These are phyloP conservation scores for Fusarium brevicatenulatum DNA, from an alignment of 2,329 filamentous ascomycete genomes.

Conservation along the genomic window DNA sequence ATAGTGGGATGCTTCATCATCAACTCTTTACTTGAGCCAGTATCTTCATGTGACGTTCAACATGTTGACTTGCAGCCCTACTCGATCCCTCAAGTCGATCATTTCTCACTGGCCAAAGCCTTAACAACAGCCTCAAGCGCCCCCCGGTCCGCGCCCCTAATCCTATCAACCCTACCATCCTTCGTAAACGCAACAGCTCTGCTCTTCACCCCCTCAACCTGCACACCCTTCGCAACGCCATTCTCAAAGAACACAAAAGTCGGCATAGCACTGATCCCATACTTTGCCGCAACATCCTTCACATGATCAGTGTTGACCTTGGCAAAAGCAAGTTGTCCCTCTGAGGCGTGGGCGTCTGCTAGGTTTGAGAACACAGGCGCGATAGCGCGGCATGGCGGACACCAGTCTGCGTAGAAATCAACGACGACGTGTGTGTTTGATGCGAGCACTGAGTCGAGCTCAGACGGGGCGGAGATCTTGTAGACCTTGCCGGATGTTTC, in stretches of 20 bases:
- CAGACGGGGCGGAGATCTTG: constrained; percentile 44
- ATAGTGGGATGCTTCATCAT: background rate
- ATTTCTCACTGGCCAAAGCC: constrained; percentile 34
- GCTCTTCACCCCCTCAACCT: constrained; percentile 35
- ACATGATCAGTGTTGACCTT: constrained; percentile 91
- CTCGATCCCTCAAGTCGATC: background rate
- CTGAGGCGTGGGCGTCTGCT: constrained; percentile 31
- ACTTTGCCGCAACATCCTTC: constrained; percentile 76
- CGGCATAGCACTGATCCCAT: constrained; percentile 87
- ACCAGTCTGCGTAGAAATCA: constrained; percentile 90
- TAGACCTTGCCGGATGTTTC: constrained; percentile 53
- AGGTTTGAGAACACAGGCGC: constrained; percentile 69
- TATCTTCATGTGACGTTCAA: background rate
- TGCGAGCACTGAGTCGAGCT: constrained; percentile 43
- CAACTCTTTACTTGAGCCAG: too few species aligned
- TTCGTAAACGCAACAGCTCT: constrained; percentile 38
- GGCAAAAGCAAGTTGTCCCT: constrained; percentile 74
- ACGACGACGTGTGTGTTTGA: constrained; percentile 72
- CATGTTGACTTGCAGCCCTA: background rate
- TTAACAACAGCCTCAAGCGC: constrained; percentile 44
- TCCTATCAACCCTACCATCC: constrained; percentile 45
- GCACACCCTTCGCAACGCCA: constrained; percentile 59
- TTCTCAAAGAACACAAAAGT: constrained; percentile 86
- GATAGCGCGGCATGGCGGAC: constrained; percentile 91
- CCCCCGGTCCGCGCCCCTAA: constrained; percentile 45